Base-by-base conservation (phyloP, 2,329 filamentous ascomycete genomes). In the Epichloe uncinata region DNA sequence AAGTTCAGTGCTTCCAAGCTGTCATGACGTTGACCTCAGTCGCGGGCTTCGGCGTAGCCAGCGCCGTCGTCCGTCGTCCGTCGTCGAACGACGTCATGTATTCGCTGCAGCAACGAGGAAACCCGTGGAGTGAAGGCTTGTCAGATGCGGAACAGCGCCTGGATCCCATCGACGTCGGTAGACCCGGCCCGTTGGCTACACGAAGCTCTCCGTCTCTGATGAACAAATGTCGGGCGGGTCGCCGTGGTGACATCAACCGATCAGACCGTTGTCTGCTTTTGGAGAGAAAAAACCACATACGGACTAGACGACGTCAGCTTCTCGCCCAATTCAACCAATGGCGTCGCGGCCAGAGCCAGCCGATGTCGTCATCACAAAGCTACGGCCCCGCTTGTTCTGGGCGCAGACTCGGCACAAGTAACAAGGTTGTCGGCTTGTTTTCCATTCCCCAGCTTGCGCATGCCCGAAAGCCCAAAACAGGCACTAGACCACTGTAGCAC, bases 341-440 rank as follows among this genome's bases (percentile, higher is more conserved):
- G 36, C 12, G 22, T 16, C 2, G 33, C n/a, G 16, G 26, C 18
- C 34, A 12, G 45, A 22, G 9, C 30, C 36, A 33, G 42, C 48
- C 11, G 9, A 54, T 56, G 55, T 57, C 55, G 55, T 57, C 55
- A 57, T 57, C 48, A 40, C 48, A 9, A 13, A 30, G 26, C 35
- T 48, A 6, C 38, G 40, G 18, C 33, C 43, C 50, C 50, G 48
- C 54, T 50, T 50, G 45, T 47, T 47, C 40, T 35, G 35, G 35
- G 26, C 8, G 26, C 26, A 30, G 26, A 30, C 26, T 9, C 26
- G 26, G 26, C 26, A n/a, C 26, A 30, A 9, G 26, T 8, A 9
- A 3, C 26, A 9, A 30, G 26, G 26, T 9, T 30, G 8, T 7
- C 26, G 26, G 26, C 26, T 30, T 30, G 26, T 30, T 30, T 30